Conservation (phyloP, 2,329 filamentous ascomycete species). For the Diaporthe longicolla region DNA sequence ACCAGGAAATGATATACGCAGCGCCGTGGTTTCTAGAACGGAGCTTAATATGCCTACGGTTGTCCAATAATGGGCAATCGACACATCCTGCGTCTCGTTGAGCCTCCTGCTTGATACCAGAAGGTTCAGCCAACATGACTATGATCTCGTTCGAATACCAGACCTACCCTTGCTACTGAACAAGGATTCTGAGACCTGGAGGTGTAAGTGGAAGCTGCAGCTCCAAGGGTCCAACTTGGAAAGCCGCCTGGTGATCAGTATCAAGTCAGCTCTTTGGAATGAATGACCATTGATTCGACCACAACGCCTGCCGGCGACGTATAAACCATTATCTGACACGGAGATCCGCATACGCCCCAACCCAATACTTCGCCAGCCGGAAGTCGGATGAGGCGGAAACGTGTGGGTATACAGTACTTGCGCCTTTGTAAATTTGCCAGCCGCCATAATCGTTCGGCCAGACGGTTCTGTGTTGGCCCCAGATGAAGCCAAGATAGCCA, state of each 20-base stretch:
- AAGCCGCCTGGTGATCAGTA: no score
- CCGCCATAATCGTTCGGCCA: constrained; percentile 7
- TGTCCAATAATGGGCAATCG: no score
- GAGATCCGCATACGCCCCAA: background rate
- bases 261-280: background rate
- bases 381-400: background rate
- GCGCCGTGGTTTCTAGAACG: background rate
- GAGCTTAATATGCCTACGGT: background rate
- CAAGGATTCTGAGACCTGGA: background rate
- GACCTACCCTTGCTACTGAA: background rate
- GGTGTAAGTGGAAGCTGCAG: background rate
- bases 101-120: background rate
- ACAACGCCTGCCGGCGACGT: background rate
- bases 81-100: background rate
- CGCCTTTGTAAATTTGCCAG: background rate
- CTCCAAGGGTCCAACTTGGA: background rate
- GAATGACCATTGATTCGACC: background rate
- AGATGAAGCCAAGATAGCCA: constrained; percentile 30
- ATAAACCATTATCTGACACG: background rate
- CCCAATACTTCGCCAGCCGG: background rate
- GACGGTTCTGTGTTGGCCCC: constrained; percentile 19
- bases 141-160: no score
- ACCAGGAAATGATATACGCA: background rate
- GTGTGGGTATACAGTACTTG: constrained; percentile 5
- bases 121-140: background rate